Percentiles rank a stretch among this genome's conserved stretches.
Conservation (phyloP, 768 basidiomycete species). For the Boletus reticulatus region DNA sequence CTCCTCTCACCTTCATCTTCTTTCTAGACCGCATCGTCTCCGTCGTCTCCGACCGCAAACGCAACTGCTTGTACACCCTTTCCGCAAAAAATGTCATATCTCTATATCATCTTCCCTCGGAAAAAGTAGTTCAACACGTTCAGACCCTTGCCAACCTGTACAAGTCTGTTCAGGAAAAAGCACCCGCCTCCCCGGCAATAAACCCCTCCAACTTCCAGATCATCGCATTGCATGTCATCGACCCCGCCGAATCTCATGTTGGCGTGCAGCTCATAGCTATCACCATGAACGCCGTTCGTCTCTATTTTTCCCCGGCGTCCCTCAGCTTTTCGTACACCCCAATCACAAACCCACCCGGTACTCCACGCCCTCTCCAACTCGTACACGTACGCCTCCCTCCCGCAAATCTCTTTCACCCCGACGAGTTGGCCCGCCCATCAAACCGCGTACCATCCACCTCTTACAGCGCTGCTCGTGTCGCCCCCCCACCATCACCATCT, state of each 20-base stretch:
- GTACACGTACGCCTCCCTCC: constrained; percentile 81
- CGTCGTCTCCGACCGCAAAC: constrained; percentile 61
- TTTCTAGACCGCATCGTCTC: constrained; percentile 65
- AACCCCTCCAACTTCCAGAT: constrained; percentile 70
- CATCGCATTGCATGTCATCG: constrained; percentile 65
- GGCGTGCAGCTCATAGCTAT: constrained; percentile 78
- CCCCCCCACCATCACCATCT: constrained; percentile 42
- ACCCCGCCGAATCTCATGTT: constrained; percentile 61
- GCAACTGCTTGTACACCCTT: constrained; percentile 79
- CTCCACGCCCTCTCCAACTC: constrained; percentile 53
- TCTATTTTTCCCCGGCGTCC: constrained; percentile 71
- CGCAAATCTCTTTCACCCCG: constrained; percentile 71
- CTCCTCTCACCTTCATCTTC: constrained; percentile 3
- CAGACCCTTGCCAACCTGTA: constrained; percentile 74
- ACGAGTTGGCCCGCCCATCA: constrained; percentile 56
- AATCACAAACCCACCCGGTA: constrained; percentile 25
- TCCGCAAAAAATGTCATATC: constrained; percentile 63
- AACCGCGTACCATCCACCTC: constrained; percentile 39
- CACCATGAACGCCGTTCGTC: constrained; percentile 76
- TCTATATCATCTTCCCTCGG: constrained; percentile 60
- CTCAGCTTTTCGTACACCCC: constrained; percentile 49
- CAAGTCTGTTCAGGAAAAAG: constrained; percentile 78
- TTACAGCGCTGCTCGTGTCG: constrained; percentile 48
- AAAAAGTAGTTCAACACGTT: constrained; percentile 67
- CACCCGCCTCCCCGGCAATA: constrained; percentile 71